These are phyloP conservation scores for Aspergillus wentii DNA, from an alignment of 495 filamentous ascomycete genomes.

Conservation along the genomic window DNA sequence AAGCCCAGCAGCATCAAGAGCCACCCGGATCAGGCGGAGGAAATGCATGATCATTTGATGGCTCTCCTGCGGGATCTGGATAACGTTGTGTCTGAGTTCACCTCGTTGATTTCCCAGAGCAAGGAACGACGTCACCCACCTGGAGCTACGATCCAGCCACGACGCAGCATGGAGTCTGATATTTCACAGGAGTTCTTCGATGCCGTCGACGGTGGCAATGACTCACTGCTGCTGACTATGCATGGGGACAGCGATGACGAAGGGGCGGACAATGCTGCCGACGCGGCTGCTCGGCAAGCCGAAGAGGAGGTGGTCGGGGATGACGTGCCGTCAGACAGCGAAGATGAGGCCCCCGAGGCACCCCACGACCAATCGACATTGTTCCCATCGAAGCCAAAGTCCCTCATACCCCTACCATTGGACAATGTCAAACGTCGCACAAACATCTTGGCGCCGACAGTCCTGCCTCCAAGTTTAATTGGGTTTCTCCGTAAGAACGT, in stretches of 20 bases:
- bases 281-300: conserved; percentile 8
- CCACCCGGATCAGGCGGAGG: conserved; percentile 48
- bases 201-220: conserved; percentile 64
- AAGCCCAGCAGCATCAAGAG: conserved; percentile 36
- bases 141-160: conserved; percentile 46
- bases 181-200: conserved; percentile 91
- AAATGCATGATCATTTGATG: conserved; percentile 71
- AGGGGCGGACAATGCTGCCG: conserved; percentile 18
- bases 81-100: conserved; percentile 74
- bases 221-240: conserved; percentile 72
- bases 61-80: conserved; percentile 80
- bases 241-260: conserved; percentile 51
- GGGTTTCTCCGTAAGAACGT: conserved; percentile 96
- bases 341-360: conserved; percentile 47
- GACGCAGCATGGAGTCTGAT: conserved; percentile 76
- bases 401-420: conserved; percentile 73
- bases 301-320: conserved; percentile 28
- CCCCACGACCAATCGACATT: conserved; percentile 39
- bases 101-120: conserved; percentile 66
- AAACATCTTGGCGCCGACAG: conserved; percentile 65
- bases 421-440: conserved; percentile 59
- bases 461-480: conserved; percentile 82
- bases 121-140: conserved; percentile 67
- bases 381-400: conserved; percentile 70
- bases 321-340: conserved; percentile 45